Evolutionary conservation across 495 filamentous ascomycete species (phyloP).

Genomic region (Penicillium riverlandense): DNA sequence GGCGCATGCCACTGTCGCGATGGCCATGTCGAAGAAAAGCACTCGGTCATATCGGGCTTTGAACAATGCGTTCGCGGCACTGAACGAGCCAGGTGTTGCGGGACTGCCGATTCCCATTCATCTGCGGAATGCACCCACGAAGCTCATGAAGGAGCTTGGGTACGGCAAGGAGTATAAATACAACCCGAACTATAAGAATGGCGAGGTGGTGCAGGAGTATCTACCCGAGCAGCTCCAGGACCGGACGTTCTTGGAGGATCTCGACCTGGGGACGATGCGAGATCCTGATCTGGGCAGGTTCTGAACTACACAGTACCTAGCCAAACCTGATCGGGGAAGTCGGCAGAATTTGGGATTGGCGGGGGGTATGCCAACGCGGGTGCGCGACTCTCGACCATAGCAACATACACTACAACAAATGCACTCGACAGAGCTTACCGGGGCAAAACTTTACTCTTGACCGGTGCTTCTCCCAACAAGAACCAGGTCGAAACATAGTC

Average conservation of each 20-base stretch:
- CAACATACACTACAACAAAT: too few relatives aligned
- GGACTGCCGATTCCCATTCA: conserved; percentile 77
- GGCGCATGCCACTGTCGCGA: conserved; percentile 78
- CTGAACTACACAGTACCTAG: not conserved
- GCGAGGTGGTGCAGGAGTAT: conserved; percentile 85
- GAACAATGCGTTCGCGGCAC: conserved; percentile 65
- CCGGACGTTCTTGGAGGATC: conserved; percentile 70
- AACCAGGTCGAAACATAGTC: too few relatives aligned
- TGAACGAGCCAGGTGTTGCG: conserved; percentile 74
- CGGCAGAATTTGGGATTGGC: too few relatives aligned
- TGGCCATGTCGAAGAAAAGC: conserved; percentile 76
- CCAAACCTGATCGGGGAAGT: too few relatives aligned
- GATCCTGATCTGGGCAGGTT: conserved; percentile 49
- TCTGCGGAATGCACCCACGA: conserved; percentile 84
- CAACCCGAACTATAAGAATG: conserved; percentile 80
- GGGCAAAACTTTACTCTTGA: too few relatives aligned
- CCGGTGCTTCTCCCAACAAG: too few relatives aligned
- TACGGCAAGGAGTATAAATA: conserved; percentile 94
- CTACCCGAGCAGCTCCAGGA: conserved; percentile 66
- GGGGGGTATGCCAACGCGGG: too few relatives aligned
- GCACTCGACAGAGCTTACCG: too few relatives aligned
- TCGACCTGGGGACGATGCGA: conserved; percentile 69
- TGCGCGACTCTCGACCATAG: too few relatives aligned
- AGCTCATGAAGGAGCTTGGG: conserved; percentile 86
- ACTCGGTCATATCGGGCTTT: conserved; percentile 78